These are phyloP conservation scores for Collybia sordida DNA, from an alignment of 768 basidiomycete species.

Conservation along the genomic window DNA sequence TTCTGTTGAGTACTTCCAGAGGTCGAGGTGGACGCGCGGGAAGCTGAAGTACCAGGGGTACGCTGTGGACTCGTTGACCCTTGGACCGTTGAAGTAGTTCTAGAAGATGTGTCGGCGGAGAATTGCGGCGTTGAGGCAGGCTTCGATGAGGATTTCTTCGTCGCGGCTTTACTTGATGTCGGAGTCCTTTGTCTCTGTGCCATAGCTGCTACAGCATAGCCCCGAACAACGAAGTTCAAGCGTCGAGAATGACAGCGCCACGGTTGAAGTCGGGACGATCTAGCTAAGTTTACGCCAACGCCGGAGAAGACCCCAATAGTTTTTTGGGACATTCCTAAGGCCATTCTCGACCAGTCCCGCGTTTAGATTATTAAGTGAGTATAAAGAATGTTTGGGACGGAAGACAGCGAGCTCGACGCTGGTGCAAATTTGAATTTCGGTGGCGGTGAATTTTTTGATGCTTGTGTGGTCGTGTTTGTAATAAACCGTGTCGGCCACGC, in stretches of 20 bases:
- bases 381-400: background rate
- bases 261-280: constrained; percentile 5
- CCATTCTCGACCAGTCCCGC: constrained; percentile 10
- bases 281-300: constrained; percentile 5
- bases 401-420: no score
- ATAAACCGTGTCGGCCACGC: constrained; percentile 30
- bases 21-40: background rate
- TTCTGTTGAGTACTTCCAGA: background rate
- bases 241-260: background rate
- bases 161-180: background rate
- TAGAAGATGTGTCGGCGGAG: background rate
- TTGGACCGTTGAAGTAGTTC: background rate
- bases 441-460: background rate
- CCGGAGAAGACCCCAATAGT: constrained; percentile 12
- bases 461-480: constrained; percentile 21
- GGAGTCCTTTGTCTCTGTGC: constrained; percentile 8
- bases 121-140: background rate
- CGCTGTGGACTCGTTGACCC: background rate
- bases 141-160: constrained; percentile 1
- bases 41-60: background rate
- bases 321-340: constrained; percentile 16
- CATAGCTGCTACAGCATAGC: constrained; percentile 7
- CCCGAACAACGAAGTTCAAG: constrained; percentile 4
- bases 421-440: background rate
- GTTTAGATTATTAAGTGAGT: background rate